Evolutionary conservation across 306 rosid species (phyloP), one percentile per base, ranked within the genome.

Genomic region (Cucumis sativus): DNA sequence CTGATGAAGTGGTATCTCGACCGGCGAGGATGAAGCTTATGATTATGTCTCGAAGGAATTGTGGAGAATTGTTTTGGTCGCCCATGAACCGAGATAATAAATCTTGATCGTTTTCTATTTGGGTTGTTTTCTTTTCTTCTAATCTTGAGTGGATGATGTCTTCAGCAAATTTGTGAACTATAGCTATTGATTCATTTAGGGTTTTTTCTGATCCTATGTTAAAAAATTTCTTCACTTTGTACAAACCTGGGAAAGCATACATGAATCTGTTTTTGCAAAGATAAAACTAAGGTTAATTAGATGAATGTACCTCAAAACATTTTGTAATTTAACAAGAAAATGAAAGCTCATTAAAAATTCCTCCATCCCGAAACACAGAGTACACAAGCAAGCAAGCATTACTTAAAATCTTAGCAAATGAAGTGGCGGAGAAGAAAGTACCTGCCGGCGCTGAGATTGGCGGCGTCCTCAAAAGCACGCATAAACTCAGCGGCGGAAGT

Each of bases 21-120:
- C 97, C 96, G 0, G 97, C 97, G 0, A 92, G 89, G 55, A 90
- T 90, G 70, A 88, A 86, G 79, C 92, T 90, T 55, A 88, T 85
- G 4, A 85, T 47, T 12, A 88, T 86, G 10, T 92, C 92, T 62
- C 97, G 88, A 79, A 92, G 92, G 58, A 85, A 83, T 55, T 85
- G 82, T 0, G 88, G 83, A 3, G 96, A 84, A 56, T 65, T 39
- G 35, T 76, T 68, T 12, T 81, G 82, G 2, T 79, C 64, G 13
- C 67, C 86, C 5, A 93, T 88, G n/a, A 90, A 91, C 0, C 91
- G 88, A 6, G 96, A 92, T 3, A 92, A 16, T 2, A 92, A 58
- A 69, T 92, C 96, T 23, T 76, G 67, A 1, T 78, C 79, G 0
- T 39, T 8, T 6, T 79, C 23, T 1, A 63, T 16, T 6, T 20